Evolutionary conservation across 148 eudicot genomes (phyloP).

Genomic region (Vaccinium darrowii): DNA sequence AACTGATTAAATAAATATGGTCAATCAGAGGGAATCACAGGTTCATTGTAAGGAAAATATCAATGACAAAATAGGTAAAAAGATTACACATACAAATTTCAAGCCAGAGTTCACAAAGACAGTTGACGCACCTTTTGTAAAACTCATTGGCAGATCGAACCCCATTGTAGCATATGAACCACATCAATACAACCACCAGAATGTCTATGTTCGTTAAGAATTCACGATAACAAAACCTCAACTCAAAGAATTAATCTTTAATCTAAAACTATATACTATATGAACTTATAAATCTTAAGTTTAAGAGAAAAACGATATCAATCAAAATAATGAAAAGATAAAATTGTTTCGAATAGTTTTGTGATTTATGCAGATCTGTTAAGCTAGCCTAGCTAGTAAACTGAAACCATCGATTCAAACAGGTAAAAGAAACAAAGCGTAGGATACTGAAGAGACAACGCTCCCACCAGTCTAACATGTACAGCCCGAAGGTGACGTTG

Average conservation of each 20-base stretch:
- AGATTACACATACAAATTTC: background rate
- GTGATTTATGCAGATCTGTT: background rate
- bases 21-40: background rate
- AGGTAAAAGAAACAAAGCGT: slow-evolving; percentile 1
- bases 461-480: slow-evolving; percentile 96
- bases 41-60: background rate
- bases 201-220: slow-evolving; percentile 31
- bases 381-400: background rate
- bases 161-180: slow-evolving; percentile 46
- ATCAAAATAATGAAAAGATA: background rate
- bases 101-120: background rate
- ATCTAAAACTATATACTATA: background rate
- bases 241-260: background rate
- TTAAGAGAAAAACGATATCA: background rate
- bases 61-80: background rate
- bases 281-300: background rate
- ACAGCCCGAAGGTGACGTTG: slow-evolving; percentile 90
- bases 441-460: slow-evolving; percentile 94
- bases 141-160: slow-evolving; percentile 23
- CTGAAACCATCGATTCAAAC: slow-evolving; percentile 4
- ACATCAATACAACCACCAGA: slow-evolving; percentile 46
- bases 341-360: background rate
- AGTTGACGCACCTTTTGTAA: slow-evolving; percentile 29
- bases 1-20: background rate
- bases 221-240: background rate